Percentiles rank a stretch among this genome's conserved stretches.
Conservation (phyloP, 345 rosid genomes). For the Melaleuca quinquenervia region DNA sequence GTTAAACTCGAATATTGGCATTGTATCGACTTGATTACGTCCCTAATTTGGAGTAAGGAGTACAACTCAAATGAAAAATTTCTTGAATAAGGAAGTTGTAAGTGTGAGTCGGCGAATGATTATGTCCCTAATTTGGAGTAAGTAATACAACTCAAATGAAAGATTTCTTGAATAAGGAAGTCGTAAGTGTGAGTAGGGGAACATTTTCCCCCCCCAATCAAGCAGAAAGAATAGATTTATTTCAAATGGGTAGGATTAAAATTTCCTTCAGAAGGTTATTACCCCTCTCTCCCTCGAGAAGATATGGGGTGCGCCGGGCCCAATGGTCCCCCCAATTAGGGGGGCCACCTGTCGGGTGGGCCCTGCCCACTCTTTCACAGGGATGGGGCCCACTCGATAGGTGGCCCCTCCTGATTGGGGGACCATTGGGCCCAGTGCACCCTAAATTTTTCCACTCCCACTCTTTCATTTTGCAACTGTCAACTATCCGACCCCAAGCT, state of each 20-base stretch:
- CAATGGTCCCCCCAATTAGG: no score
- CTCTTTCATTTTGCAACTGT: neutral
- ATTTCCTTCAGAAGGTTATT: neutral
- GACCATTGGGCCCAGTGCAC: no score
- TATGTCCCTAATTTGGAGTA: neutral
- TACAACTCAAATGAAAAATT: neutral
- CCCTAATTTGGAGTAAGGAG: neutral
- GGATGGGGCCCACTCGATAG: no score
- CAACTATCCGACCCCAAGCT: neutral
- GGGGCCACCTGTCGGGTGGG: no score
- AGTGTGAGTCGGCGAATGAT: neutral
- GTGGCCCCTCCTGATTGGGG: no score
- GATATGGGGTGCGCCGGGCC: no score
- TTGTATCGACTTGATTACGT: fast-evolving
- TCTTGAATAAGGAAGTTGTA: neutral
- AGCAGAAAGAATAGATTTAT: neutral
- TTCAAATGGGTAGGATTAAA: neutral
- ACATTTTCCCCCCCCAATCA: neutral
- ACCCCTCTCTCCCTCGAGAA: no score
- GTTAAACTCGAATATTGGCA: neutral
- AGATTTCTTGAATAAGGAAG: neutral
- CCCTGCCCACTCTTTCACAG: no score
- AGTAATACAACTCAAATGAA: neutral
- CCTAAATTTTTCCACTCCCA: no score
- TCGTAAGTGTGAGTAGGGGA: neutral